Evolutionary conservation across 805 yeast genomes (phyloP).

Genomic region (Pichia gijzeniarum): DNA sequence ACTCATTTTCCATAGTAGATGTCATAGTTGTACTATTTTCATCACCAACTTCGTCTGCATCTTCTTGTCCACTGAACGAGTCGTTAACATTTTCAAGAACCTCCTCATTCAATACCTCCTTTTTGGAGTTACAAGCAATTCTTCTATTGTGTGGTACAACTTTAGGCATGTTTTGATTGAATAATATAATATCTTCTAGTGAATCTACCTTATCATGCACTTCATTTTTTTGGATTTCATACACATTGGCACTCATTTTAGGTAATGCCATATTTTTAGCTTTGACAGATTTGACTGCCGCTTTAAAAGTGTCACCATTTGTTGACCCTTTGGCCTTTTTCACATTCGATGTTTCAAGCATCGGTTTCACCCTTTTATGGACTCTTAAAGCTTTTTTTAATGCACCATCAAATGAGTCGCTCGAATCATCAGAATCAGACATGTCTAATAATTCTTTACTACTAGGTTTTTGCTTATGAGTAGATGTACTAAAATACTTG

Average conservation of each 20-base stretch:
- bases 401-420: constrained; percentile 7
- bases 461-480: neutral
- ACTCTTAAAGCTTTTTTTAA: neutral
- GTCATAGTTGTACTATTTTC: neutral
- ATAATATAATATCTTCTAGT: constrained; percentile 5
- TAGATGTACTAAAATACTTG: neutral
- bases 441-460: neutral
- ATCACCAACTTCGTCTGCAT: too few relatives aligned
- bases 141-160: neutral
- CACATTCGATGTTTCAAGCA: neutral
- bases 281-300: neutral
- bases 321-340: neutral
- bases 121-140: neutral
- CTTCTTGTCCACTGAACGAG: too few relatives aligned
- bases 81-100: too few relatives aligned
- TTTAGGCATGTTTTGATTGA: constrained; percentile 2
- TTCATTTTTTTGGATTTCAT: neutral
- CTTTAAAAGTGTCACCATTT: neutral
- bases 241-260: neutral
- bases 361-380: neutral
- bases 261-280: neutral
- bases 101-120: neutral
- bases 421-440: constrained; percentile 4
- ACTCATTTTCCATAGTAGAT: neutral
- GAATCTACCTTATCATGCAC: neutral